These are phyloP conservation scores for Bryoglossum gracile DNA, from an alignment of 495 filamentous ascomycete genomes.

Conservation along the genomic window DNA sequence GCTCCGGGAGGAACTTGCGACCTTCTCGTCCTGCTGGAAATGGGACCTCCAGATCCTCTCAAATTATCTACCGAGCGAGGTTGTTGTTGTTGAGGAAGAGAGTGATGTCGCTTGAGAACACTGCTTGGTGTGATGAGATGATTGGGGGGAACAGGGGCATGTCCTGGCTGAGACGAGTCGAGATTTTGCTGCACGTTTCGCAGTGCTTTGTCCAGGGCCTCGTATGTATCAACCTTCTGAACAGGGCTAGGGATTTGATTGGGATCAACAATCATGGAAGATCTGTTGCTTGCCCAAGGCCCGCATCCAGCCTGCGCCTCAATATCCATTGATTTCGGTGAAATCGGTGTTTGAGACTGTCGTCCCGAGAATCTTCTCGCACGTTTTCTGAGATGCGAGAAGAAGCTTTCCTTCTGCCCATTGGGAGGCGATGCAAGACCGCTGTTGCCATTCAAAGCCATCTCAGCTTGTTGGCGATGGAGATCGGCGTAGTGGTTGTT, in stretches of 20 bases:
- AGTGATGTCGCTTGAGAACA: slow-evolving; percentile 61
- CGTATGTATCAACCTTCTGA: slow-evolving; percentile 54
- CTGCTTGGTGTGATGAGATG: slow-evolving; percentile 44
- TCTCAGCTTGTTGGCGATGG: slow-evolving; percentile 85
- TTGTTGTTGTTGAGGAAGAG: slow-evolving; percentile 62
- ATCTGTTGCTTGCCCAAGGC: slow-evolving; percentile 78
- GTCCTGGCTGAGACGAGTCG: slow-evolving; percentile 43
- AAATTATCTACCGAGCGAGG: slow-evolving; percentile 56
- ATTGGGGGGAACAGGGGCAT: slow-evolving; percentile 47
- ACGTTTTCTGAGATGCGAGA: slow-evolving; percentile 92
- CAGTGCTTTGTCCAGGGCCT: slow-evolving; percentile 71
- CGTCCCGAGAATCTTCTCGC: slow-evolving; percentile 88
- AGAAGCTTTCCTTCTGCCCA: slow-evolving; percentile 87
- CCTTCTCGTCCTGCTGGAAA: slow-evolving; percentile 78
- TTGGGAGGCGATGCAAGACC: slow-evolving; percentile 56
- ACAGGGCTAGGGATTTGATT: slow-evolving; percentile 41
- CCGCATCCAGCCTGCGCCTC: slow-evolving; percentile 88
- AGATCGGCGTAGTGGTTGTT: slow-evolving; percentile 79
- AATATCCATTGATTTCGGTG: slow-evolving; percentile 71
- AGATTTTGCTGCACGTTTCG: slow-evolving; percentile 60
- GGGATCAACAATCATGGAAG: slow-evolving; percentile 72
- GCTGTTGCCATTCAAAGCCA: slow-evolving; percentile 77
- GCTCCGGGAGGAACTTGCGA: slow-evolving; percentile 70
- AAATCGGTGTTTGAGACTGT: slow-evolving; percentile 62
- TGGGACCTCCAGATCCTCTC: slow-evolving; percentile 51